Percentiles rank a stretch among this genome's conserved stretches.
Evolutionary conservation across 495 filamentous ascomycete genomes (phyloP).

Genomic region (Penicillium coprophilum): DNA sequence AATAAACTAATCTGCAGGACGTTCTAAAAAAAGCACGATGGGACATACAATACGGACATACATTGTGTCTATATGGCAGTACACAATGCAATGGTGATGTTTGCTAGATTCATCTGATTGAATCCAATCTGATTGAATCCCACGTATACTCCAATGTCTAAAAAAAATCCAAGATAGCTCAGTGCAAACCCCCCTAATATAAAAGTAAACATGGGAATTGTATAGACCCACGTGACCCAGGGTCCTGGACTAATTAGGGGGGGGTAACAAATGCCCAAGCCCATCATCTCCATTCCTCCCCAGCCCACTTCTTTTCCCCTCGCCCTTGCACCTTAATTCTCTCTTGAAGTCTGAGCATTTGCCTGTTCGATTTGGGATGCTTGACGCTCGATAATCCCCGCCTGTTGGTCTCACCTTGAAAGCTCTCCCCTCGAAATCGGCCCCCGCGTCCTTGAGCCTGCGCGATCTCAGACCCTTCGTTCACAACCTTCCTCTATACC

Average conservation of each 20-base stretch:
- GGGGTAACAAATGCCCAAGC: constrained; percentile 23
- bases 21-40: constrained; percentile 14
- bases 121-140: not conserved
- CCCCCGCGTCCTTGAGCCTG: constrained; percentile 24
- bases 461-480: constrained; percentile 14
- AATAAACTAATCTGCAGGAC: not conserved
- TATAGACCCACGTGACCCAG: constrained; percentile 20
- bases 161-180: not conserved
- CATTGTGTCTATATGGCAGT: not conserved
- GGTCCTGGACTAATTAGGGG: constrained; percentile 8
- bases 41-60: not conserved
- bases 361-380: not conserved
- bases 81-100: not conserved
- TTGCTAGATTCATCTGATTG: not conserved
- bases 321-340: constrained; percentile 8
- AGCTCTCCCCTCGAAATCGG: constrained; percentile 19
- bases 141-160: not conserved
- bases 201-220: not conserved
- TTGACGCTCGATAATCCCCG: constrained; percentile 1
- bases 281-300: constrained; percentile 27
- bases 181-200: no score
- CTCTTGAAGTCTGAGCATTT: not conserved
- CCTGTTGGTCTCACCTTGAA: constrained; percentile 8
- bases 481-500: constrained; percentile 7
- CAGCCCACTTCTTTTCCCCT: constrained; percentile 24